Evolutionary conservation across 2,329 filamentous ascomycete species (phyloP).

Genomic region (Beauveria sp.): DNA sequence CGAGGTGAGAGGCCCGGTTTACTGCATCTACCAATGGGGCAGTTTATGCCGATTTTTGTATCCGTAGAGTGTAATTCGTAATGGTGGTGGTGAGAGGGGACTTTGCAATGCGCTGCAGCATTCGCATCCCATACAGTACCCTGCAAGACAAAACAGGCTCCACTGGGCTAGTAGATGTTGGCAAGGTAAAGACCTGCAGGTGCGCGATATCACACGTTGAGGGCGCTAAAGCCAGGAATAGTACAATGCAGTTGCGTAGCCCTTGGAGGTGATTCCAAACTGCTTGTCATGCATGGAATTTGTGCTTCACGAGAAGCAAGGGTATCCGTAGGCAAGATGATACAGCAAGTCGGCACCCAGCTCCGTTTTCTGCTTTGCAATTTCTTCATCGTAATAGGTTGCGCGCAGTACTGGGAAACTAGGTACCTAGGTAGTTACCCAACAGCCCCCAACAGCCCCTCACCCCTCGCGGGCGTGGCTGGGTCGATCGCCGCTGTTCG

Average conservation of each 20-base stretch:
- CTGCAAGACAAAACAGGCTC: not conserved
- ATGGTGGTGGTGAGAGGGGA: not conserved
- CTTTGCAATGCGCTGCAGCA: not conserved
- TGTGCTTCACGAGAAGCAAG: no score
- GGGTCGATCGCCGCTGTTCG: not conserved
- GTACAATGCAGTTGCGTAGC: not conserved
- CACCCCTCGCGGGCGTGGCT: not conserved
- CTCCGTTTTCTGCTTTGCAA: no score
- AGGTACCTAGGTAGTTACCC: no score
- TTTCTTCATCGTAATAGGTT: no score
- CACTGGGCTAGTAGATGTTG: not conserved
- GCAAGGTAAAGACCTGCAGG: not conserved
- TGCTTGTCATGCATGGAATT: not conserved
- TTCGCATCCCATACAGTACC: constrained; percentile 5
- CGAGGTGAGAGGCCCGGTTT: not conserved
- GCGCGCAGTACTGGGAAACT: no score
- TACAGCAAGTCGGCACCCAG: not conserved
- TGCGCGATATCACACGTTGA: not conserved
- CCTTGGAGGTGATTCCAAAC: not conserved
- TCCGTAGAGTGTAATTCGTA: not conserved
- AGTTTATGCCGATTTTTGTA: not conserved
- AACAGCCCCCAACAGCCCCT: not conserved
- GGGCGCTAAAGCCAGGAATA: not conserved
- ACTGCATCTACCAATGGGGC: not conserved
- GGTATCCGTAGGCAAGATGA: no score